These are phyloP conservation scores for Chrysosporium queenslandicum DNA, from an alignment of 2,329 filamentous ascomycete genomes.

Conservation along the genomic window DNA sequence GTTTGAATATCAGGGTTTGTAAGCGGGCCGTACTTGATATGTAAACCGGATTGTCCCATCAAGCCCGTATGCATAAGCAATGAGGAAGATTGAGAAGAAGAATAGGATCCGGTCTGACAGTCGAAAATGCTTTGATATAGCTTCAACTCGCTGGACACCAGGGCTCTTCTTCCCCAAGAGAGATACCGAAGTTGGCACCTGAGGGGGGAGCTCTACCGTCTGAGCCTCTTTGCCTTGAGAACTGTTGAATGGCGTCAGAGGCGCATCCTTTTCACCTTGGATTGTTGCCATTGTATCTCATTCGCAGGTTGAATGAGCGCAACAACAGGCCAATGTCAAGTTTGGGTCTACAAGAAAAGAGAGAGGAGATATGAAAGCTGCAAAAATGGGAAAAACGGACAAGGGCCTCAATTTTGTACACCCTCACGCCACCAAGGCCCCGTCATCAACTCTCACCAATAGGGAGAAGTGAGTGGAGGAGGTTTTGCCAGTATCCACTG, in stretches of 20 bases:
- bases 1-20: conserved; percentile 9
- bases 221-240: neutral
- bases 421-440: neutral
- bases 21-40: conserved; percentile 35
- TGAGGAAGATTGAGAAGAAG: conserved; percentile 52
- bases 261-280: neutral
- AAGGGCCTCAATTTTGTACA: neutral
- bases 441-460: neutral
- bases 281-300: neutral
- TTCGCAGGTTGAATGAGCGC: neutral
- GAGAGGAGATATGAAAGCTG: neutral
- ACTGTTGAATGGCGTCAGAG: neutral
- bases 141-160: conserved; percentile 52
- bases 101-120: conserved; percentile 45
- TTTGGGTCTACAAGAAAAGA: neutral
- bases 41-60: conserved; percentile 48
- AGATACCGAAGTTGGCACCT: neutral
- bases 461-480: neutral
- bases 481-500: neutral
- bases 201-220: neutral
- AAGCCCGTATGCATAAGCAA: conserved; percentile 55
- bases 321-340: neutral
- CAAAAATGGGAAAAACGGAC: neutral
- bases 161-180: conserved; percentile 31
- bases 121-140: conserved; percentile 45